Evolutionary conservation across 192 early-diverging fungal species (phyloP).

Genomic region (Coemansia sp.): DNA sequence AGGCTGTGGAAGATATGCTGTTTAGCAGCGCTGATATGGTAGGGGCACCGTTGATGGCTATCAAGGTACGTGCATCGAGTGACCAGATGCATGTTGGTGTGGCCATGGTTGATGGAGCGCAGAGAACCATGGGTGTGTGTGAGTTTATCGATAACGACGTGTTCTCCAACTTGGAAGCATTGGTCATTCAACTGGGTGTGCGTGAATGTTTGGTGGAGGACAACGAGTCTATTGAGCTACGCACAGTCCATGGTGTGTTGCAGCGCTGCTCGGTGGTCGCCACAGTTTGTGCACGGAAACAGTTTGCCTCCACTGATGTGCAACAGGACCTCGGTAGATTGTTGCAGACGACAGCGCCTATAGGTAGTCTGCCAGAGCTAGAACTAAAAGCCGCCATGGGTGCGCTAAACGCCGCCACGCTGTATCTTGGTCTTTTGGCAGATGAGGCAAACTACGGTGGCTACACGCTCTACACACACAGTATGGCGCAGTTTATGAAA

Average conservation of each 20-base stretch:
- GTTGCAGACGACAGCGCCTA: constrained; percentile 64
- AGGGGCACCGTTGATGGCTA: constrained; percentile 73
- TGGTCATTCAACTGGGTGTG: constrained; percentile 89
- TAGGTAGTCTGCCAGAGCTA: constrained; percentile 65
- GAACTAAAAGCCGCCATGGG: constrained; percentile 34
- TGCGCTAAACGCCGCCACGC: constrained; percentile 25
- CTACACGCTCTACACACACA: constrained; percentile 69
- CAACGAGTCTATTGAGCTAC: constrained; percentile 57
- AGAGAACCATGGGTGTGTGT: constrained; percentile 72
- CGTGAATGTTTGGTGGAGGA: constrained; percentile 83
- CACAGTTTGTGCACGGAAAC: constrained; percentile 57
- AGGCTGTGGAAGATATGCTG: constrained; percentile 86
- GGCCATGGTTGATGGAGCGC: constrained; percentile 85
- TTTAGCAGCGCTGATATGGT: constrained; percentile 74
- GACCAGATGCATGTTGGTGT: constrained; percentile 63
- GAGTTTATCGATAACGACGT: constrained; percentile 94
- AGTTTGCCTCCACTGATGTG: constrained; percentile 75
- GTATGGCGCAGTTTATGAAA: constrained; percentile 87
- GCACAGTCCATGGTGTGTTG: constrained; percentile 69
- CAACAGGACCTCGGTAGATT: constrained; percentile 87
- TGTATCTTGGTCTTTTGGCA: constrained; percentile 61
- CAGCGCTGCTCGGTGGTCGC: constrained; percentile 76
- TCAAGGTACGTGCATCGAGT: constrained; percentile 54
- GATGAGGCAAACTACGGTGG: constrained; percentile 80
- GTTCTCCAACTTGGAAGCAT: constrained; percentile 91